Evolutionary conservation across 2,329 filamentous ascomycete genomes (phyloP), one percentile per base, ranked within the genome.

Genomic region (Exophiala phaeomuriformis): DNA sequence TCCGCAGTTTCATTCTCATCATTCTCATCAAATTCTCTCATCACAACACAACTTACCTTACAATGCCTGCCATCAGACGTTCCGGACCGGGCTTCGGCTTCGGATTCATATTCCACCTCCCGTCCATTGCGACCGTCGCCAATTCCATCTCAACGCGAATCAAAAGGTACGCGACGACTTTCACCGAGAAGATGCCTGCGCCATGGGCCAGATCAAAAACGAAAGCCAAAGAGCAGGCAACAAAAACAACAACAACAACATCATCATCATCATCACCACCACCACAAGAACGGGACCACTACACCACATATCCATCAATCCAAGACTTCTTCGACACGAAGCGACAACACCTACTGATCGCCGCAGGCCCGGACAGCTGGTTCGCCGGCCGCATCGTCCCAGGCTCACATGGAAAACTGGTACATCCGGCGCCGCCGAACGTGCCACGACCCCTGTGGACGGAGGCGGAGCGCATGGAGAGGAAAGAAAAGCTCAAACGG

Each of bases 311-410:
- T 37, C 5, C 12, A 5, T 42, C 42, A 5, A 42, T 51, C 12
- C 10, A 51, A 43, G 42, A 47, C n/a, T 51, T 55, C 37, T 55
- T 51, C 52, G 48, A 55, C 29, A 28, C 41, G n/a, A 47, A 48
- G 39, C 31, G 49, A 51, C 49, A 19, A 10, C 19, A 42, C 28
- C 37, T 42, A 10, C 27, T 42, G 40, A 12, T 36, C 30, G 12
- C 29, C n/a, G 36, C 42, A 10, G 7, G 7, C 27, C 35, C 12
- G n/a, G 30, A 36, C 47, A 40, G 10, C 28, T 19, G 19, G 19
- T 51, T 55, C 48, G 29, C 36, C 36, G 27, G 10, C 4, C 47
- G 48, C n/a, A n/a, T 51, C 27, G 32, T 45, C 6, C 41, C 41
- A n/a, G 30, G 31, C 37, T 36, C 49, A 30, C 5, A 28, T n/a